phyloP scores from a whole-genome alignment of 352 stramenopile genomes.

The Phytophthora constricta region DNA sequence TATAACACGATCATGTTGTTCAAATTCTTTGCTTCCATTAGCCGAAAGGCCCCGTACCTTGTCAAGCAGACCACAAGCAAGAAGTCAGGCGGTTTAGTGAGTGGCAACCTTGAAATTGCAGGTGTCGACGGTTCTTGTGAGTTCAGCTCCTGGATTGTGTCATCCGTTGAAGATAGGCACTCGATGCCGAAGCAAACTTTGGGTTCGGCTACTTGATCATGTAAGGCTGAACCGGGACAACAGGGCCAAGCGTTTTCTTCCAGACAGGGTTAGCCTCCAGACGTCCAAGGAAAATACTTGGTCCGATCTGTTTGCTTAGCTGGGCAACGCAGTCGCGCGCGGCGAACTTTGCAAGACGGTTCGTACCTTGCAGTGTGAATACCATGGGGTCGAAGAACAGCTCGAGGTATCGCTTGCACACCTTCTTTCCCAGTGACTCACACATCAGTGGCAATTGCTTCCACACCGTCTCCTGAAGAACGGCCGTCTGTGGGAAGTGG shows the following conservation, averaged over 20 bases:
- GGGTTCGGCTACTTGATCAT: conserved; percentile 34
- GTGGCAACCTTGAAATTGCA: too few species aligned
- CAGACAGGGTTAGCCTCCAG: conserved; percentile 75
- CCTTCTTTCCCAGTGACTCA: conserved; percentile 76
- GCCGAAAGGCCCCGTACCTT: too few species aligned
- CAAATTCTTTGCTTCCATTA: too few species aligned
- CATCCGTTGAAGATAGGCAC: too few species aligned
- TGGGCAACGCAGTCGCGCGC: conserved; percentile 78
- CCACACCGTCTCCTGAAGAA: conserved; percentile 86
- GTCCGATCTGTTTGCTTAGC: conserved; percentile 81
- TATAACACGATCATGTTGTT: too few species aligned
- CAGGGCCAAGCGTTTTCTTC: conserved; percentile 60
- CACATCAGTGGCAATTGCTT: conserved; percentile 84
- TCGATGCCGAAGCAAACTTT: not conserved
- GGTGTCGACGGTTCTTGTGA: too few species aligned
- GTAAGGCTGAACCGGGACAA: conserved; percentile 41
- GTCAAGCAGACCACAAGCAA: too few species aligned
- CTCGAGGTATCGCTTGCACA: conserved; percentile 87
- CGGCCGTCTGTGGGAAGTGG: conserved; percentile 75
- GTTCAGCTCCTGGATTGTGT: too few species aligned
- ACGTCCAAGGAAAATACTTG: conserved; percentile 82
- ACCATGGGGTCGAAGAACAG: conserved; percentile 86
- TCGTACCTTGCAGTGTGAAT: conserved; percentile 78
- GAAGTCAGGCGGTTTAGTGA: too few species aligned
- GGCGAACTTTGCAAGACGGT: conserved; percentile 74